Conservation (phyloP, 441 rosid species). For the Syzygium syzygioides region DNA sequence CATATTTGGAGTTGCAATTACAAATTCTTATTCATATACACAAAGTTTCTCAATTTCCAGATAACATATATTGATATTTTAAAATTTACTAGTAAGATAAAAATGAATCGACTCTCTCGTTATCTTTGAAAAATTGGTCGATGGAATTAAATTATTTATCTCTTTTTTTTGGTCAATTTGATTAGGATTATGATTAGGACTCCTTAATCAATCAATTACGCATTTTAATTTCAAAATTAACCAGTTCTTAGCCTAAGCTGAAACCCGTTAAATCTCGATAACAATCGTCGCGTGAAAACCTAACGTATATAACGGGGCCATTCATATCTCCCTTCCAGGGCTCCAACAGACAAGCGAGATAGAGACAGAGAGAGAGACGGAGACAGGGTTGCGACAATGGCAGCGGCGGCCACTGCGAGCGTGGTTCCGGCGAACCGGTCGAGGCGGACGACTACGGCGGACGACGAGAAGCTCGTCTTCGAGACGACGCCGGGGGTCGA, state of each 20-base stretch:
- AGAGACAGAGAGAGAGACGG: background rate
- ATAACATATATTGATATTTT: background rate
- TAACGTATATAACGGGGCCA: background rate
- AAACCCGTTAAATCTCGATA: background rate
- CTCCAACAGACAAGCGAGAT: background rate
- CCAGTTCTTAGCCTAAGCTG: background rate
- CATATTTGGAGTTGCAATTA: background rate
- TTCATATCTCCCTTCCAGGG: background rate
- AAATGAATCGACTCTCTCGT: background rate
- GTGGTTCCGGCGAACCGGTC: slow-evolving; percentile 15
- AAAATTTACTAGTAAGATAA: background rate
- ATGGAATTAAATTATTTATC: background rate
- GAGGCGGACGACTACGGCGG: slow-evolving; percentile 18
- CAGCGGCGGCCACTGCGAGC: slow-evolving; percentile 1
- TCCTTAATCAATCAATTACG: background rate
- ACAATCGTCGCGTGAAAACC: background rate
- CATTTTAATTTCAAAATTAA: background rate
- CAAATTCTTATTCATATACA: background rate
- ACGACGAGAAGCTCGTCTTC: slow-evolving; percentile 71
- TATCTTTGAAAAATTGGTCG: background rate
- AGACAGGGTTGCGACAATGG: background rate
- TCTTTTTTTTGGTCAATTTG: background rate
- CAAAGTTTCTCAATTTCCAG: background rate
- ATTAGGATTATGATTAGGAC: background rate
- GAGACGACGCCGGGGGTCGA: slow-evolving; percentile 90